phyloP scores from a whole-genome alignment of 768 basidiomycete genomes.

The Kwoniella sp. region DNA sequence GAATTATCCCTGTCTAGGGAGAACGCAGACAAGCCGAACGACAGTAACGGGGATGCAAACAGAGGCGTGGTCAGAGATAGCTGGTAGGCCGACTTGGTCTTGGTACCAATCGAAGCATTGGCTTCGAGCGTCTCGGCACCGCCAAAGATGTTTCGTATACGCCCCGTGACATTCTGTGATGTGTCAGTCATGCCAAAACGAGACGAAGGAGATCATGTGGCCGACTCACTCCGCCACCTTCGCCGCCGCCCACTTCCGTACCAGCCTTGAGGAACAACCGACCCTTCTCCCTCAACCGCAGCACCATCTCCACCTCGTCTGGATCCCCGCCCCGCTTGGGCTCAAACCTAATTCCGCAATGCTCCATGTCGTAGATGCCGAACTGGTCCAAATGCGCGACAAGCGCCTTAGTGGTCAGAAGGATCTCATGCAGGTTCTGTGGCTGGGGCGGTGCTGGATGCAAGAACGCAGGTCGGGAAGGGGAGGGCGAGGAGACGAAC shows the following conservation, averaged over 20 bases:
- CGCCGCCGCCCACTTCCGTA: slow-evolving; percentile 88
- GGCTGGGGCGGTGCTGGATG: slow-evolving; percentile 44
- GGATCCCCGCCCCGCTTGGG: slow-evolving; percentile 39
- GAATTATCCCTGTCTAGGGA: slow-evolving; percentile 76
- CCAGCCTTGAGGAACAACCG: slow-evolving; percentile 72
- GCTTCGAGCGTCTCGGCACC: slow-evolving; percentile 84
- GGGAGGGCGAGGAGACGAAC: slow-evolving; percentile 51
- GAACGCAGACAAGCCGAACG: slow-evolving; percentile 67
- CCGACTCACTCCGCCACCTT: slow-evolving; percentile 84
- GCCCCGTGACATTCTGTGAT: slow-evolving; percentile 68
- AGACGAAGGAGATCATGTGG: neutral
- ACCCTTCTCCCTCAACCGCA: slow-evolving; percentile 63
- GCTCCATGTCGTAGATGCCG: slow-evolving; percentile 67
- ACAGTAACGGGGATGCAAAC: slow-evolving; percentile 58
- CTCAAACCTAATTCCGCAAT: slow-evolving; percentile 75
- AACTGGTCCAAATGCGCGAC: slow-evolving; percentile 65
- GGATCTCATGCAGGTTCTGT: slow-evolving; percentile 60
- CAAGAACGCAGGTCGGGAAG: slow-evolving; percentile 31
- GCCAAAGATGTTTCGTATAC: slow-evolving; percentile 82
- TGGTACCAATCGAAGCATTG: slow-evolving; percentile 76
- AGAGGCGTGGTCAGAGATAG: slow-evolving; percentile 51
- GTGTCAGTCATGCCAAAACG: neutral
- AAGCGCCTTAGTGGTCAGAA: slow-evolving; percentile 67
- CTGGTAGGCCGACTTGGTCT: slow-evolving; percentile 73
- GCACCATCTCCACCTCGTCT: slow-evolving; percentile 46